Conservation (phyloP, 148 eudicot species). For the Chenopodium berlandieri region DNA sequence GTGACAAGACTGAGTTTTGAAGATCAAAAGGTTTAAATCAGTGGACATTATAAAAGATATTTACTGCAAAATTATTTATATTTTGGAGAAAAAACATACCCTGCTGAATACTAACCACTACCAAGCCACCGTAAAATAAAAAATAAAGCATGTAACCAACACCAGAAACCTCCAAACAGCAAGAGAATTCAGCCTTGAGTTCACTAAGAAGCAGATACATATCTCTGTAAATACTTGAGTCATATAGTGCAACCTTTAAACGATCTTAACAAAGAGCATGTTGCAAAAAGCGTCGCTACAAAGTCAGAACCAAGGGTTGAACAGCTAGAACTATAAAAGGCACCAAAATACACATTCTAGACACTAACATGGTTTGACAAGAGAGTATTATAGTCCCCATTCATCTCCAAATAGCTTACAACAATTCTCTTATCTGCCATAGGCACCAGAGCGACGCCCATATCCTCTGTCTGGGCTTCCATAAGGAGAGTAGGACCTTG, state of each 20-base stretch:
- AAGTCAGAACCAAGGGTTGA: not conserved
- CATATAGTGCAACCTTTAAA: not conserved
- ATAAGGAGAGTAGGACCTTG: conserved; percentile 86
- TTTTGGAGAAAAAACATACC: no score
- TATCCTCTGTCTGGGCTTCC: conserved; percentile 71
- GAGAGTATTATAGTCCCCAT: not conserved
- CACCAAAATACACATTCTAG: conserved; percentile 15
- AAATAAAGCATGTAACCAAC: not conserved
- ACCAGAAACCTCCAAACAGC: not conserved
- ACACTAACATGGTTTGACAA: not conserved
- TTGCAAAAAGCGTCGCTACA: not conserved
- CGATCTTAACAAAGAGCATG: not conserved
- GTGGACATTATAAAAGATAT: no score
- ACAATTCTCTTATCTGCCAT: conserved; percentile 37
- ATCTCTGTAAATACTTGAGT: not conserved
- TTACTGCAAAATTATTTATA: no score
- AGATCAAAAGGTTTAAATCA: no score
- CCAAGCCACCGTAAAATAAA: not conserved
- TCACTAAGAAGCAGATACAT: conserved; percentile 1
- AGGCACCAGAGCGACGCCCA: conserved; percentile 57
- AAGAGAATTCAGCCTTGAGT: not conserved
- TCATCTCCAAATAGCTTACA: not conserved
- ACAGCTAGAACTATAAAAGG: conserved; percentile 5
- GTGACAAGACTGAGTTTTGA: no score
- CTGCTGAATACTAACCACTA: no score